These are phyloP conservation scores for Curvularia hawaiiensis DNA, from an alignment of 2,329 filamentous ascomycete species.

Conservation along the genomic window DNA sequence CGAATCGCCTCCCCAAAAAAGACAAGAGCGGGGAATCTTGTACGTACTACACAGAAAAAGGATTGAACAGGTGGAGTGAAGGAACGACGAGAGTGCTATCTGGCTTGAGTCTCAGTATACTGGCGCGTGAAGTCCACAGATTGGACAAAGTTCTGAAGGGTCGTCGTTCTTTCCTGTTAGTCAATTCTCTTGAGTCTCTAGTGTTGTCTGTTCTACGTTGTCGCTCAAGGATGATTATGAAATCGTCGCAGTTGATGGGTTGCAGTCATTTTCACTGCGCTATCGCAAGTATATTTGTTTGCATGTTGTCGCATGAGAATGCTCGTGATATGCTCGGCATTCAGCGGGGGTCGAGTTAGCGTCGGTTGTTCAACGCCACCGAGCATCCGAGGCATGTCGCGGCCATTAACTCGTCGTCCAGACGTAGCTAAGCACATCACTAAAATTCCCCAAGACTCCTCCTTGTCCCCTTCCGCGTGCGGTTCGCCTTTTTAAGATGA, in stretches of 20 bases:
- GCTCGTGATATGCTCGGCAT: neutral
- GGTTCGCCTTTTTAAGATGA: constrained; percentile 18
- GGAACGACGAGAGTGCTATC: neutral
- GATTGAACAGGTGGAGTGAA: neutral
- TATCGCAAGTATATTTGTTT: neutral
- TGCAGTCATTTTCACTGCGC: neutral
- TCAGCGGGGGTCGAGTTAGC: neutral
- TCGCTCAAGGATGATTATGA: neutral
- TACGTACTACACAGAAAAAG: neutral
- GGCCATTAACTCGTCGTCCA: neutral
- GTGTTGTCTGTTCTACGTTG: neutral
- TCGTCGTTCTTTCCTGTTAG: neutral
- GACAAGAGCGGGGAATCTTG: neutral
- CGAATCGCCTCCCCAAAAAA: neutral
- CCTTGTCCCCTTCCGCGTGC: neutral
- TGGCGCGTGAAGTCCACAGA: neutral
- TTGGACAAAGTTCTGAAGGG: neutral
- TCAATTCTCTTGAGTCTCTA: neutral
- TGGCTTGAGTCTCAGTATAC: neutral
- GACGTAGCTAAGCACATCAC: neutral
- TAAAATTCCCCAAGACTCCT: neutral
- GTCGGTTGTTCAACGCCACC: neutral
- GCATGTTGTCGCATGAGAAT: neutral
- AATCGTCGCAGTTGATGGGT: neutral
- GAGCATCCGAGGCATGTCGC: neutral